phyloP scores from a whole-genome alignment of 108 stramenopile genomes.

The Cyclotella cryptica region DNA sequence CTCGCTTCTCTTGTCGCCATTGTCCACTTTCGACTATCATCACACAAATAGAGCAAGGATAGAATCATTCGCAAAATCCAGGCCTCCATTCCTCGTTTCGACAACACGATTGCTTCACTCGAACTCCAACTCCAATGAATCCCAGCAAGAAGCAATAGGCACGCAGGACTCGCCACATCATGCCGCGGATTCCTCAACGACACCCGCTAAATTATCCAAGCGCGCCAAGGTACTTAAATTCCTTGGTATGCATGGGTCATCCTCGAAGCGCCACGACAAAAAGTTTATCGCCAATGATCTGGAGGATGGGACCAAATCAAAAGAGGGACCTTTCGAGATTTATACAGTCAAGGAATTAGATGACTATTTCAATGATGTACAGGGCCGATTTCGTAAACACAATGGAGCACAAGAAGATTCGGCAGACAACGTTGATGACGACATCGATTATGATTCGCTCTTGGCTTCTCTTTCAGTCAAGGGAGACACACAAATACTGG shows the following conservation, averaged over 20 bases:
- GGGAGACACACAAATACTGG: constrained; percentile 86
- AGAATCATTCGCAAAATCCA: not conserved
- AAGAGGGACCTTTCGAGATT: constrained; percentile 27
- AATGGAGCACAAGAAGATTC: not conserved
- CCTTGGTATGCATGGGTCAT: constrained; percentile 6
- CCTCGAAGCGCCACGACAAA: not conserved
- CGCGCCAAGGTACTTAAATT: constrained; percentile 20
- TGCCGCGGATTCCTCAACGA: not conserved
- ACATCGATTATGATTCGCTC: constrained; percentile 67
- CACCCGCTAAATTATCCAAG: constrained; percentile 20
- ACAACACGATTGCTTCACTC: not conserved
- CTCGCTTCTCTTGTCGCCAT: not conserved
- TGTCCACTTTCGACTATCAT: not conserved
- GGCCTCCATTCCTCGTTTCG: not conserved
- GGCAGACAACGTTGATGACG: not conserved
- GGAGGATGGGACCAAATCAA: constrained; percentile 11
- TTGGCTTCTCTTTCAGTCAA: constrained; percentile 62
- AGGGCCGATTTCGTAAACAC: constrained; percentile 51
- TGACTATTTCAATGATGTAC: constrained; percentile 62
- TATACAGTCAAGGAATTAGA: constrained; percentile 50
- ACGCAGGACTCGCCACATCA: not conserved
- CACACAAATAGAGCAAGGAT: too few species aligned
- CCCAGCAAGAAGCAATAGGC: not conserved
- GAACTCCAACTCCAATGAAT: not conserved
- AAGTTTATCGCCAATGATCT: not conserved